Base-by-base conservation (phyloP, 352 stramenopile genomes). In the Phytophthora sansomeana region DNA sequence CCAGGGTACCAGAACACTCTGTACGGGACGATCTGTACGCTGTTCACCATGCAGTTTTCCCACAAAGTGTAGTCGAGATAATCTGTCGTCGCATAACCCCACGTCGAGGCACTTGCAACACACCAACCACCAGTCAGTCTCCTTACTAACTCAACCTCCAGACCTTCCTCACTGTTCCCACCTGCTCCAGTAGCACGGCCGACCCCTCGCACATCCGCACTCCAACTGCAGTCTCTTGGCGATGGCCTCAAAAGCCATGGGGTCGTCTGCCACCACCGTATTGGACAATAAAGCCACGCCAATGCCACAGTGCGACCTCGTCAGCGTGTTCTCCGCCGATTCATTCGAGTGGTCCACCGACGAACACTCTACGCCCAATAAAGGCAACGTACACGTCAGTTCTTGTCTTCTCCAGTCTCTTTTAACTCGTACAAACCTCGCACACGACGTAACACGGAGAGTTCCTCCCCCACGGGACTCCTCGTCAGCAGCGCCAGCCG, bases 171-270 rank as follows among this genome's bases (percentile, higher is more conserved):
- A 10, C n/a, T 14, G 6, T 36, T 14, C 64, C 39, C 74, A 93
- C 85, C 69, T 91, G 85, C 85, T 93, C 83, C 84, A 94, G 63
- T 94, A 94, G 71, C 86, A 95, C 29, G 85, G 62, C 6, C 65
- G 63, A 42, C 85, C 73, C 53, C 63, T 80, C 1, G 82, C 81
- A 60, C 87, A 95, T 47, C 87, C 84, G 50, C 87, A 95, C 21
- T 91, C 68, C 16, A 83, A 71, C 59, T 92, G 85, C 8, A 81
- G 60, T 9, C 77, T 63, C 43, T 83, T 76, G 14, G 70, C 73
- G 6, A 88, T 74, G 32, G 67, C 69, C 21, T 86, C 60, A 43
- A 82, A 72, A 11, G 75, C 72, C 16, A 57, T 42, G 3, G 76
- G 63, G 33, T 87, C 44, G 17, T 72, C 29, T 13, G 48, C 63